A percentile compares a stretch with the other conserved stretches of the same genome.
Conservation (phyloP, 805 yeast genomes). For the Kodamaea nitidulidarum region DNA sequence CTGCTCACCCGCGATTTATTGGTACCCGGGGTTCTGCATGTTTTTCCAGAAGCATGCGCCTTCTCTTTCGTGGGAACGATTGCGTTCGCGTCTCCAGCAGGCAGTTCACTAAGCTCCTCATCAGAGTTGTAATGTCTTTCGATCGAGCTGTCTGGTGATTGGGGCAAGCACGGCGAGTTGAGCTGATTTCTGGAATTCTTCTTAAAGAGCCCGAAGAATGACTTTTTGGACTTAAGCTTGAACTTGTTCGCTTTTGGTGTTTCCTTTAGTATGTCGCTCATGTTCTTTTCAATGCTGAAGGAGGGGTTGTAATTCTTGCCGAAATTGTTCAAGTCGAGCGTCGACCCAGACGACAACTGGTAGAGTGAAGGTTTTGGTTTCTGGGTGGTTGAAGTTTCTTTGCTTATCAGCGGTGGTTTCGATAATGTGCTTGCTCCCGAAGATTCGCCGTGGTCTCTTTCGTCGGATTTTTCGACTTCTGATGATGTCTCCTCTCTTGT, state of each 20-base stretch:
- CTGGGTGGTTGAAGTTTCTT: neutral
- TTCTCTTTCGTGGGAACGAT: too few relatives aligned
- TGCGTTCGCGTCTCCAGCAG: neutral
- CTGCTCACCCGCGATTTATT: constrained; percentile 1
- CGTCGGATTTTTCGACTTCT: too few relatives aligned
- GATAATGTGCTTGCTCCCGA: too few relatives aligned
- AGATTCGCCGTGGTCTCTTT: too few relatives aligned
- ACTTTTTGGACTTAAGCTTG: constrained; percentile 18
- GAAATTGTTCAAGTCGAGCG: constrained; percentile 36
- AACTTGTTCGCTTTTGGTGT: constrained; percentile 5
- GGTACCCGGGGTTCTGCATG: constrained; percentile 5
- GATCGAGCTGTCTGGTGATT: constrained; percentile 13
- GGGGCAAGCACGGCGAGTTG: constrained; percentile 13
- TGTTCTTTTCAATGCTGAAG: constrained; percentile 19
- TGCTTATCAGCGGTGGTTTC: neutral
- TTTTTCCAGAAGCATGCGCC: neutral
- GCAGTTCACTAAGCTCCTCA: neutral
- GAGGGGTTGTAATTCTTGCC: constrained; percentile 39
- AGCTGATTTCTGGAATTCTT: constrained; percentile 18
- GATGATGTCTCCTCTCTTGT: neutral
- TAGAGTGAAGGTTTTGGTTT: constrained; percentile 7
- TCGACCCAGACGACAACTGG: constrained; percentile 28
- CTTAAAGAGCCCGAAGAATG: constrained; percentile 34
- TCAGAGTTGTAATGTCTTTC: constrained; percentile 7
- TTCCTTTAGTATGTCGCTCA: constrained; percentile 12